These are phyloP conservation scores for Albatrellus ellisii DNA, from an alignment of 768 basidiomycete genomes.

Conservation along the genomic window DNA sequence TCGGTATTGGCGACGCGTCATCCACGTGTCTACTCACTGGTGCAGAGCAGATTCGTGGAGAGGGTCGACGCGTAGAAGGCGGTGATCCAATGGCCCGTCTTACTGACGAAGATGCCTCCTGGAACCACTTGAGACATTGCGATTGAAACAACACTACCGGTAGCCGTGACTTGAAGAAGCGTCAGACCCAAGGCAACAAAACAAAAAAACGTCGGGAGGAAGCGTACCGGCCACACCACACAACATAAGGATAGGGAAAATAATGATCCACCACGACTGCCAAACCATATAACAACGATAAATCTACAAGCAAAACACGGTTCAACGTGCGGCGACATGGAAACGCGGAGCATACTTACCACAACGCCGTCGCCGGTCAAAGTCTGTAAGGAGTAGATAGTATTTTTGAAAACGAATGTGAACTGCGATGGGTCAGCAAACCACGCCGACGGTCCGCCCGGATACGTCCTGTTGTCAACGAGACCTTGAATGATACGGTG, in stretches of 20 bases:
- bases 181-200: background rate
- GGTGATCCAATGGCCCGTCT: slow-evolving; percentile 1
- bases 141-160: background rate
- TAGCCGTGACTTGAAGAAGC: background rate
- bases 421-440: background rate
- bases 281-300: slow-evolving; percentile 3
- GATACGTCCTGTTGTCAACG: background rate
- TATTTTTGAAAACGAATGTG: slow-evolving; percentile 2
- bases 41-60: slow-evolving; percentile 1
- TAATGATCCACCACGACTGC: background rate
- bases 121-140: background rate
- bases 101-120: background rate
- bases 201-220: too few species aligned
- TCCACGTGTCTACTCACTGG: too few species aligned
- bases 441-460: slow-evolving; percentile 1
- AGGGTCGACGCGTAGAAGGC: slow-evolving; percentile 1
- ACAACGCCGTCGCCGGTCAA: background rate
- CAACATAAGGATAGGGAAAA: background rate
- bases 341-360: background rate
- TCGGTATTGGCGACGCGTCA: too few species aligned
- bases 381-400: background rate
- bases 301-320: background rate
- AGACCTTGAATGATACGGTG: background rate
- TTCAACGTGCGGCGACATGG: background rate
- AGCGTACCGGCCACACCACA: background rate